Percentiles rank a stretch among this genome's conserved stretches.
Conservation (phyloP, 1,139 yeast species). For the Taiozyma sp. region DNA sequence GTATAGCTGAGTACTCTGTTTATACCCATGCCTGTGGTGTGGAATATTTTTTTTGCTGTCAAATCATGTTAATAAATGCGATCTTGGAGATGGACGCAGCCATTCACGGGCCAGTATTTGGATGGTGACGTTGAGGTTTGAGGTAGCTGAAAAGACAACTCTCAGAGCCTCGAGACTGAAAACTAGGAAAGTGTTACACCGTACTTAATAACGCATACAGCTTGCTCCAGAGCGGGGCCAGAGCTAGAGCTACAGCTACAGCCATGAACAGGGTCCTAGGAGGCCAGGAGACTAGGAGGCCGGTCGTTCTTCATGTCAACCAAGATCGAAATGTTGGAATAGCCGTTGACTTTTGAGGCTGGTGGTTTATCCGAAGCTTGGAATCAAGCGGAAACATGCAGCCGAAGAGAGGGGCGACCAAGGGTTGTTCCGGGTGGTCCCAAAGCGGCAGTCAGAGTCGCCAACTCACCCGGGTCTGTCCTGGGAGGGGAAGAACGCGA, state of each 20-base stretch:
- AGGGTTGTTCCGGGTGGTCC: background rate
- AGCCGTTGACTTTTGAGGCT: too few relatives aligned
- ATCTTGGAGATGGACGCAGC: background rate
- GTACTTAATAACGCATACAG: too few relatives aligned
- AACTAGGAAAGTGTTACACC: too few relatives aligned
- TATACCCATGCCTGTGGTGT: background rate
- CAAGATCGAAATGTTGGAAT: too few relatives aligned
- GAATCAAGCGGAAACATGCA: background rate
- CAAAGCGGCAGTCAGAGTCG: background rate
- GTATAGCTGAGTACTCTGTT: too few relatives aligned
- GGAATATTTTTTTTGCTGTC: background rate
- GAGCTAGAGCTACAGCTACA: background rate
- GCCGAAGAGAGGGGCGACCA: background rate
- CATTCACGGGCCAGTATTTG: background rate
- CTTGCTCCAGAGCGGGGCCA: background rate
- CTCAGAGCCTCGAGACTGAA: too few relatives aligned
- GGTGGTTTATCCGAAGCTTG: background rate
- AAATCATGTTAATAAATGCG: background rate
- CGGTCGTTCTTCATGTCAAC: background rate
- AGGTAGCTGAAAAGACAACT: background rate
- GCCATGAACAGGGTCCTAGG: too few relatives aligned
- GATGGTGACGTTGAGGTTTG: background rate
- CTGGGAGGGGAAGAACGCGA: background rate
- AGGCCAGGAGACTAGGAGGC: background rate
- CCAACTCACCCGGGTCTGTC: background rate